Conservation (phyloP, 441 rosid species). For the Pelargonium australe region DNA sequence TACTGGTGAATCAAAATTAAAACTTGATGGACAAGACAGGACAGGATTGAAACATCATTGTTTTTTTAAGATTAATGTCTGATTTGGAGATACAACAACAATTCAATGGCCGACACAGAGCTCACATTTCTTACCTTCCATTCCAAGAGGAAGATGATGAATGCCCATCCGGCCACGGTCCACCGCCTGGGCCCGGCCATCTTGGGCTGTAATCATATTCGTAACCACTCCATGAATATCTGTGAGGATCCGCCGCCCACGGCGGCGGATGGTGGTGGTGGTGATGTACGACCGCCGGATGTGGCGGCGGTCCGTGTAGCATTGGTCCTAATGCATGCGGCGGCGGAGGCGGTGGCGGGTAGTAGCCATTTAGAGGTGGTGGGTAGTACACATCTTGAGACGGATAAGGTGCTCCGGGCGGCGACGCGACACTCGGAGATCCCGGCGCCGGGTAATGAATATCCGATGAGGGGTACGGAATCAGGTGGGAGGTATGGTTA, state of each 20-base stretch:
- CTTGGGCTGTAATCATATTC: not conserved
- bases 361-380: slow-evolving; percentile 21
- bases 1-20: too few relatives aligned
- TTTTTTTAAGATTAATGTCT: too few relatives aligned
- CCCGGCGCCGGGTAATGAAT: slow-evolving; percentile 11
- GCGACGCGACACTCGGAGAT: not conserved
- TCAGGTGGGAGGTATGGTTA: slow-evolving; percentile 18
- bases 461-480: slow-evolving; percentile 16
- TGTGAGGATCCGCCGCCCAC: not conserved
- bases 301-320: not conserved
- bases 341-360: slow-evolving; percentile 21
- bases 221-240: not conserved
- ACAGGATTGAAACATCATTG: too few relatives aligned
- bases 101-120: too few relatives aligned
- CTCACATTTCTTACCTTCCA: not conserved
- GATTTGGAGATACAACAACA: too few relatives aligned
- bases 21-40: too few relatives aligned
- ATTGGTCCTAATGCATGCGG: not conserved
- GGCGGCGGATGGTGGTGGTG: not conserved
- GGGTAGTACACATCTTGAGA: slow-evolving; percentile 22
- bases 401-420: slow-evolving; percentile 14
- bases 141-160: not conserved
- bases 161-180: not conserved
- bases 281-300: not conserved
- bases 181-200: not conserved